A percentile compares a stretch with the other conserved stretches of the same genome.
These are phyloP conservation scores for Phytophthora sp. DNA, from an alignment of 352 stramenopile genomes.

Conservation along the genomic window DNA sequence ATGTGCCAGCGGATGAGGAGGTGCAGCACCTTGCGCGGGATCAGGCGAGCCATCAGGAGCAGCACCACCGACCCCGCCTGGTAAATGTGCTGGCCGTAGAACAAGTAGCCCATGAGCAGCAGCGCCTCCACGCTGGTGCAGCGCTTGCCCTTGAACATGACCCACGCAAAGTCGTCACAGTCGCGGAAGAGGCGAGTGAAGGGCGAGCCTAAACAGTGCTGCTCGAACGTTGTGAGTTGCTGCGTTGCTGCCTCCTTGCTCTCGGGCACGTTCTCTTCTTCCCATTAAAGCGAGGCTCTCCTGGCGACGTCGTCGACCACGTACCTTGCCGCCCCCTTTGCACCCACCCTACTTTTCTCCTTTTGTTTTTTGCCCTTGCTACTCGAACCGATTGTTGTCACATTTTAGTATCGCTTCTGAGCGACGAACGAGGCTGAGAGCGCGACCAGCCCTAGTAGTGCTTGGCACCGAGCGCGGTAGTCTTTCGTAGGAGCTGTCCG, in stretches of 20 bases:
- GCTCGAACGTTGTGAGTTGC: conserved; percentile 18
- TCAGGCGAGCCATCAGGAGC: conserved; percentile 2
- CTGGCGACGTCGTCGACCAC: conserved; percentile 4
- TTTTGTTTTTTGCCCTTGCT: not conserved
- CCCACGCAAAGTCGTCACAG: conserved; percentile 25
- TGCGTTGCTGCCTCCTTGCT: not conserved
- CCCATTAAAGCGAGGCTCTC: not conserved
- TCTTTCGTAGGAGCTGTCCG: conserved; percentile 22
- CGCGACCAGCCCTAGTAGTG: conserved; percentile 16
- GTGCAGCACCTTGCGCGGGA: not conserved
- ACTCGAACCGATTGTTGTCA: conserved; percentile 9
- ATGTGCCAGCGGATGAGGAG: conserved; percentile 22
- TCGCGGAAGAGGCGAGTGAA: conserved; percentile 22
- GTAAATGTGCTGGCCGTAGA: conserved; percentile 19
- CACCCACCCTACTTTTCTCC: conserved; percentile 9
- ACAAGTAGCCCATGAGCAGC: conserved; percentile 24
- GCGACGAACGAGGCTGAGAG: conserved; percentile 19
- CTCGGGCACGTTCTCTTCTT: not conserved
- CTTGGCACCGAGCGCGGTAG: conserved; percentile 19
- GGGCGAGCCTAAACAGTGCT: conserved; percentile 16
- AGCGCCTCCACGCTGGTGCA: conserved; percentile 26
- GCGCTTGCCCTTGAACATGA: conserved; percentile 18
- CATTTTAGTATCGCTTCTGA: conserved; percentile 22
- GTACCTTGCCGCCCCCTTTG: conserved; percentile 17
- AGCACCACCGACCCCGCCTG: conserved; percentile 18